phyloP scores from a whole-genome alignment of 2,329 filamentous ascomycete species.

The Paraconiothyrium sp. region DNA sequence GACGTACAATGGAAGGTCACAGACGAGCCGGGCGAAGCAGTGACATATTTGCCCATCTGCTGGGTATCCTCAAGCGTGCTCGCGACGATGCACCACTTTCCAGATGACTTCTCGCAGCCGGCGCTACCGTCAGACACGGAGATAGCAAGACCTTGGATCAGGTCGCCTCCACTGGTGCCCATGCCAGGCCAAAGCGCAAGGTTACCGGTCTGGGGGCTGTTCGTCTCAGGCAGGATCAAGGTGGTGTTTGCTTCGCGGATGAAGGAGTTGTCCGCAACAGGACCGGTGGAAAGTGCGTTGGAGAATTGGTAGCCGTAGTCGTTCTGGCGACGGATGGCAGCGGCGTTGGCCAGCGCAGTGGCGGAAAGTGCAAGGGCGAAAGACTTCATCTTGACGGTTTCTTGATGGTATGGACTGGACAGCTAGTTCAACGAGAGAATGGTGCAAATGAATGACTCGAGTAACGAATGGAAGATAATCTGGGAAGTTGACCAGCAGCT shows the following conservation, averaged over 20 bases:
- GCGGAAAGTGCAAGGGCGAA: background rate
- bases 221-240: background rate
- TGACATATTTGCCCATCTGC: conserved; percentile 3
- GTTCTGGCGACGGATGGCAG: conserved; percentile 7
- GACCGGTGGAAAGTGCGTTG: conserved; percentile 4
- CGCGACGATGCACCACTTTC: conserved; percentile 12
- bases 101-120: conserved; percentile 1
- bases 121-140: background rate
- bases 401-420: background rate
- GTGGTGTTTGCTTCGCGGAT: conserved; percentile 5
- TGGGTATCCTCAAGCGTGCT: conserved; percentile 3
- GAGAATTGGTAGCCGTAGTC: conserved; percentile 11
- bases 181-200: conserved; percentile 11
- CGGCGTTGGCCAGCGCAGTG: background rate
- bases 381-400: background rate
- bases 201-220: conserved; percentile 2
- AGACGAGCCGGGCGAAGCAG: conserved; percentile 1
- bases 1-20: conserved; percentile 1
- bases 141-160: conserved; percentile 10
- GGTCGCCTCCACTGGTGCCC: background rate
- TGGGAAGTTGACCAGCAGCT: conserved; percentile 6
- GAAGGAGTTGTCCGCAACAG: conserved; percentile 1
- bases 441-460: background rate
- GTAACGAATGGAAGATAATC: background rate
- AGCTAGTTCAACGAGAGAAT: background rate